Base-by-base conservation (phyloP, 2,329 filamentous ascomycete species). In the Colletotrichum sp. region DNA sequence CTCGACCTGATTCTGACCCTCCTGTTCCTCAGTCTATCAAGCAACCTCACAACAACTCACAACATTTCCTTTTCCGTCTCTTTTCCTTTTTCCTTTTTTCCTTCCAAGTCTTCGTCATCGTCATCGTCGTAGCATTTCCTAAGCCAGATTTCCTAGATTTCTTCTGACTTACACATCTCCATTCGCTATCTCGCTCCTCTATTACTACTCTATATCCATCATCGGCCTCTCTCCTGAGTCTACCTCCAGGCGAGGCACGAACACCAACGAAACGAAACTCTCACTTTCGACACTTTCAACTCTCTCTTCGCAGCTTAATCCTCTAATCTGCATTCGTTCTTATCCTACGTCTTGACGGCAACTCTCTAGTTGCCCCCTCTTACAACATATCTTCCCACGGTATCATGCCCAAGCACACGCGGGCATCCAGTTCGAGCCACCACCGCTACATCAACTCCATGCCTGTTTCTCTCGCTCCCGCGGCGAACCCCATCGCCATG, bases 341-440 rank as follows among this genome's bases (percentile, higher is more conserved):
- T 69, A 72, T 78, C 77, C 77, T 65, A 68, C 75, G 73, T 65
- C 67, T 28, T 74, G 61, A 74, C 75, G 68, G 66, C 73, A 67
- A 61, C 65, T 21, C 68, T 65, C 69, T 76, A 76, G 64, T 76
- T 68, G 77, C 68, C 76, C 76, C 71, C 61, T 59, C 57, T 77
- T 74, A 75, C 69, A 8, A 74, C 68, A 72, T 72, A 68, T 76
- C 65, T 55, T 77, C 69, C 77, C 71, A 78, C 79, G 28, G 65
- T 78, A 85, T 79, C 79, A 89, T 89, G 88, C 85, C 88, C 70
- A 88, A 86, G 80, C 86, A 88, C 79, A 83, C 82, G 10, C 84
- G 86, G 75, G 83, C 83, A 72, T 81, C 85, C 60, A 88, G 85
- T 80, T 82, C 82, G 66, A 82, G 73, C 76, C 83, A 84, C 66